phyloP scores from a whole-genome alignment of 2,329 filamentous ascomycete genomes.

The Epichloe glyceriae region DNA sequence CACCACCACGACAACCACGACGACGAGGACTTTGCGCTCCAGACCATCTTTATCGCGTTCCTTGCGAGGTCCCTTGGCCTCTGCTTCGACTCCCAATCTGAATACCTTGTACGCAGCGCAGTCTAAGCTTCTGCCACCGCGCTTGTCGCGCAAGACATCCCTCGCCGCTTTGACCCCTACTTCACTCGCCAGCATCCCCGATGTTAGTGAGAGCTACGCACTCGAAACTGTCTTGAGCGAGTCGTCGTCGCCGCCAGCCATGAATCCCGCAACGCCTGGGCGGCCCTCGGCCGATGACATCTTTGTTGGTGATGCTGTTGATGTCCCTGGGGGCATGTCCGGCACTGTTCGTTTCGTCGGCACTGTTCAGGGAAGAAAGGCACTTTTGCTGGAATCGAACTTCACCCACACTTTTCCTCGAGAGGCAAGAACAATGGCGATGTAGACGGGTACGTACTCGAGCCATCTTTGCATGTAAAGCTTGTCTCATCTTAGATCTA shows the following conservation, averaged over 20 bases:
- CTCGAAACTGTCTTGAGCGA: conserved; percentile 37
- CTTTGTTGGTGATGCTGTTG: conserved; percentile 69
- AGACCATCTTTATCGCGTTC: conserved; percentile 19
- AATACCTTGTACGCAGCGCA: conserved; percentile 37
- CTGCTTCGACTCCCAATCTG: conserved; percentile 47
- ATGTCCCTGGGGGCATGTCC: conserved; percentile 87
- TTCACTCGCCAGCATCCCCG: conserved; percentile 51
- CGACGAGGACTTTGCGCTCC: conserved; percentile 10
- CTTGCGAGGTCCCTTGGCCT: conserved; percentile 31
- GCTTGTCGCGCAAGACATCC: conserved; percentile 56
- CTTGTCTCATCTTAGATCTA: background rate
- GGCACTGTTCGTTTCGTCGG: conserved; percentile 86
- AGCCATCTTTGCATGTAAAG: background rate
- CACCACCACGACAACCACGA: conserved; percentile 8
- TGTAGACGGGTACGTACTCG: conserved; percentile 65
- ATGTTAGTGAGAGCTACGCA: conserved; percentile 52
- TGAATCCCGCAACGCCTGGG: conserved; percentile 41
- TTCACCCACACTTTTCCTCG: conserved; percentile 65
- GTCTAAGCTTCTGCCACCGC: conserved; percentile 31
- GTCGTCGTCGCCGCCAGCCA: conserved; percentile 20
- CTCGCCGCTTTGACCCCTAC: conserved; percentile 53
- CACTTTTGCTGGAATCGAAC: conserved; percentile 82
- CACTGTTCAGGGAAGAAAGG: conserved; percentile 75
- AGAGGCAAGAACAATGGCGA: conserved; percentile 93
- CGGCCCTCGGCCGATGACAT: conserved; percentile 40